Evolutionary conservation across 306 rosid genomes (phyloP).

Genomic region (Pyrus betulifolia): DNA sequence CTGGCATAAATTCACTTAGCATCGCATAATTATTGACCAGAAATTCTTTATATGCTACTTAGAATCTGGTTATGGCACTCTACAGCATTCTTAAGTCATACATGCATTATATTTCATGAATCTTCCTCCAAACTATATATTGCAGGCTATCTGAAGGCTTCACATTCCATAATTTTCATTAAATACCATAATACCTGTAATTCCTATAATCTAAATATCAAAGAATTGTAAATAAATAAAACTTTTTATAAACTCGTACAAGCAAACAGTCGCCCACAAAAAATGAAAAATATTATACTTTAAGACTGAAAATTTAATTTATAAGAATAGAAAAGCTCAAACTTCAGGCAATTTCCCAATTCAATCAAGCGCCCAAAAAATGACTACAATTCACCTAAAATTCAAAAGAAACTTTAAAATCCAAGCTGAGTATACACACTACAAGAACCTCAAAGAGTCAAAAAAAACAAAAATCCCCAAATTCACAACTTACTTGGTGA

Average conservation of each 20-base stretch:
- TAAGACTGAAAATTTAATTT: background rate
- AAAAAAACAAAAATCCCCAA: background rate
- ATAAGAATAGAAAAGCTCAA: background rate
- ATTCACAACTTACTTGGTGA: slow-evolving; percentile 50
- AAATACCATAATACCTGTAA: background rate
- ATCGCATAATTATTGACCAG: background rate
- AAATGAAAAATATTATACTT: background rate
- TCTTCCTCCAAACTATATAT: background rate
- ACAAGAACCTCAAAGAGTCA: background rate
- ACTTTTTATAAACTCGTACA: background rate
- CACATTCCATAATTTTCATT: background rate
- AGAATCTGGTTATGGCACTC: background rate
- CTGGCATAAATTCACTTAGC: background rate
- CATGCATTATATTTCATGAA: too few species aligned
- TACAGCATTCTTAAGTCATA: background rate
- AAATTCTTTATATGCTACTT: background rate
- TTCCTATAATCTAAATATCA: background rate
- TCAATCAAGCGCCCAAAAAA: background rate
- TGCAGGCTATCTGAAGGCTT: background rate
- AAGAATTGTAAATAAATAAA: background rate
- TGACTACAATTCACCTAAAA: background rate
- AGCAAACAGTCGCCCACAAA: background rate
- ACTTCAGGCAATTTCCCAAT: background rate
- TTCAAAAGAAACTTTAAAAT: background rate
- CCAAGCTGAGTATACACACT: background rate